Evolutionary conservation across 306 rosid genomes (phyloP), one percentile per base, ranked within the genome.

Genomic region (Senna siamea): DNA sequence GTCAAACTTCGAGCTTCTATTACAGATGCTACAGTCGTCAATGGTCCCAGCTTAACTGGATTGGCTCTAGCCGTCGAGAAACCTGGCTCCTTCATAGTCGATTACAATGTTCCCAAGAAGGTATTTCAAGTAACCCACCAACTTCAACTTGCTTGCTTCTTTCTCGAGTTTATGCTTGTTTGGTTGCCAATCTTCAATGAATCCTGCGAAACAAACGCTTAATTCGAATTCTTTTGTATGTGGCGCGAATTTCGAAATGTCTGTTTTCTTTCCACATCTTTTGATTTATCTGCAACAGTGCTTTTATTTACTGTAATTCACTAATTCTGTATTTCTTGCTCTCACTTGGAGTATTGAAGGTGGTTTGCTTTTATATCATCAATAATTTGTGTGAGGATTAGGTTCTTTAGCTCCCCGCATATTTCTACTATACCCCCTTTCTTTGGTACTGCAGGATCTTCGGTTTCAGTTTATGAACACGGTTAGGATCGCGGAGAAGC

Each of bases 401-500:
- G 70, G 70, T 44, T 65, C 20, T 40, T 43, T 41, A 12, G 35
- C 34, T 64, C 19, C 32, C 52, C 13, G 30, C 47, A 19, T 48
- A 28, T 30, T 19, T 3, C n/a, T 40, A 34, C 47, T 32, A 3
- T 54, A 59, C 10, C 47, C 20, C 32, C 44, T 67, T 66, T 44
- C 35, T 66, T 73, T 66, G 56, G 54, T 63, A 74, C 11, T 73
- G 83, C 87, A 95, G 99, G 99, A 95, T 58, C 41, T 90, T 68
- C 79, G 97, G 69, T 95, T 95, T 85, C 93, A 86, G 74, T 92
- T 88, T n/a, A 92, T 95, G 98, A 95, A 86, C 86, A 58, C 93
- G 0, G 82, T 92, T 28, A 88, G 83, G 84, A 79, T 95, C 81
- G 88, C 81, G 0, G 98, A 90, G 65, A 95, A 92, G 74, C 96